Evolutionary conservation across 2,329 filamentous ascomycete genomes (phyloP).

Genomic region (Fusarium sp.): DNA sequence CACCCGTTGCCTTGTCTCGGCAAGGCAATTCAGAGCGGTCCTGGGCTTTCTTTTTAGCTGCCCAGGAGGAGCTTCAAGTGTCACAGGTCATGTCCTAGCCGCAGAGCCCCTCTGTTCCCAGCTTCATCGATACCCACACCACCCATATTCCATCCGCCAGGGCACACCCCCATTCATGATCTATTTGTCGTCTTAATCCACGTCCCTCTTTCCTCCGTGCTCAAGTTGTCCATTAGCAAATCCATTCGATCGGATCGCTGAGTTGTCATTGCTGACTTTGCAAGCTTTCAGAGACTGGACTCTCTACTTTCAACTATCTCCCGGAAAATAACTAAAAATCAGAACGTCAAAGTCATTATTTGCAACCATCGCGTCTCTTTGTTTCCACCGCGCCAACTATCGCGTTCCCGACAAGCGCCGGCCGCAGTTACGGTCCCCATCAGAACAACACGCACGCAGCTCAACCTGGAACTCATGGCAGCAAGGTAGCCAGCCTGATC

Average conservation of each 20-base stretch:
- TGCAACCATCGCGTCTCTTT: conserved; percentile 39
- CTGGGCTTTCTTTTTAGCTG: conserved; percentile 16
- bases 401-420: conserved; percentile 49
- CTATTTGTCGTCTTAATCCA: conserved; percentile 22
- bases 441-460: conserved; percentile 29
- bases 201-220: conserved; percentile 14
- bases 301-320: background rate
- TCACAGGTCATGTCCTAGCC: conserved; percentile 45
- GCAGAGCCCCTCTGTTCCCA: conserved; percentile 41
- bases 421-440: conserved; percentile 44
- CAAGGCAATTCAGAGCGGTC: conserved; percentile 19
- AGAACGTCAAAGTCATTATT: background rate
- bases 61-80: conserved; percentile 27
- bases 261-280: conserved; percentile 3
- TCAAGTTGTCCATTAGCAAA: conserved; percentile 12
- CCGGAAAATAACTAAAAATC: background rate
- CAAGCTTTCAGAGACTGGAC: background rate
- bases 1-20: conserved; percentile 37
- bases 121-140: conserved; percentile 35
- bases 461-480: conserved; percentile 16
- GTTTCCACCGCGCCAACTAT: conserved; percentile 44
- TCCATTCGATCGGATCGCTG: background rate
- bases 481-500: conserved; percentile 21
- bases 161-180: conserved; percentile 36
- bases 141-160: conserved; percentile 33